Evolutionary conservation across 495 filamentous ascomycete species (phyloP), one percentile per base, ranked within the genome.

Genomic region (Penicillium taxi): DNA sequence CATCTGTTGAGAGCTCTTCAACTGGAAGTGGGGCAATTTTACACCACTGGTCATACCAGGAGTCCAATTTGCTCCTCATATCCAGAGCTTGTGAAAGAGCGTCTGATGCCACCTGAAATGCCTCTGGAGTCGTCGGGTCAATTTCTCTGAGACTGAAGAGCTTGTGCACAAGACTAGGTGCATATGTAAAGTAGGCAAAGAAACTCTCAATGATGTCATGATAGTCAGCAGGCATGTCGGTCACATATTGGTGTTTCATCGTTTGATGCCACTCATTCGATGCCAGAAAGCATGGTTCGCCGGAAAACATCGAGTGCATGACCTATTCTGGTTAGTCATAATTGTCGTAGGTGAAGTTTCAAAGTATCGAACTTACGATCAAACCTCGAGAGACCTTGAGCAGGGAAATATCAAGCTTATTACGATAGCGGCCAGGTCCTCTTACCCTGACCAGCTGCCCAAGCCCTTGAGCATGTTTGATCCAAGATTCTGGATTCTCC

Each of bases 281-380:
- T 1, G 48, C 47, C 18, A 61, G 26, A 21, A 63, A 57, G 39
- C 59, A 63, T 26, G 42, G 24, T 34, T 59, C 39, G 0, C 55
- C 53, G 11, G 57, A 51, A 28, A 63, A 63, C 33, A 61, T 46
- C 4, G 59, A 55, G 35, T 63, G 44, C 59, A 63, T 61, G 2
- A 63, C 48, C 55, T 61, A 14, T 24, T 15, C 5, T 12, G 24
- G 31, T 44, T 15, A 47, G 19, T 11, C n/a, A n/a, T n/a, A 11
- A n/a, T 32, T 20, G 12, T 29, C 12, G 4, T 14, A 29, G 16
- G 5, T 6, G 6, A 6, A 6, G 28, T 17, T n/a, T 5, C 25
- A 14, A 12, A 20, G 16, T 13, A 13, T 16, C 13, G 2, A 35
- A 37, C 25, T 9, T 48, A 61, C 59, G 30, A 63, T 56, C 12